These are phyloP conservation scores for Candida easanensis DNA, from an alignment of 805 yeast species.

Conservation along the genomic window DNA sequence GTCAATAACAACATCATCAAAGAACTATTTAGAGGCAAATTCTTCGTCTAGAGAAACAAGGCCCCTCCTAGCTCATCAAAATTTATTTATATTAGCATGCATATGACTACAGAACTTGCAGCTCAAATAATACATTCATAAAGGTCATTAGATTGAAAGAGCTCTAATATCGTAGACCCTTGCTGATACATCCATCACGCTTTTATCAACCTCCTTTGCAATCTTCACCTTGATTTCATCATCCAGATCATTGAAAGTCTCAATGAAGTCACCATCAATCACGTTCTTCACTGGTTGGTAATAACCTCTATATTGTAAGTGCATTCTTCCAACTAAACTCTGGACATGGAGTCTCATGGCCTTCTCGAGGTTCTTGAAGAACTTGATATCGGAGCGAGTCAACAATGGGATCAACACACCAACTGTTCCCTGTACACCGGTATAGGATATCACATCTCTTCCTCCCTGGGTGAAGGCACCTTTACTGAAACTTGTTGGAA, in stretches of 20 bases:
- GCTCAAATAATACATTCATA: neutral
- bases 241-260: slow-evolving; percentile 32
- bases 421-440: slow-evolving; percentile 79
- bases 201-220: slow-evolving; percentile 39
- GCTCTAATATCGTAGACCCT: slow-evolving; percentile 51
- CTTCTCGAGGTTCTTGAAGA: slow-evolving; percentile 54
- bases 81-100: too few species aligned
- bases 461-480: slow-evolving; percentile 61
- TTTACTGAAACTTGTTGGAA: slow-evolving; percentile 57
- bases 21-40: slow-evolving; percentile 53
- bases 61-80: too few species aligned
- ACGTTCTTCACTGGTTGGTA: slow-evolving; percentile 76
- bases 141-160: slow-evolving; percentile 17
- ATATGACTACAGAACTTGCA: too few species aligned
- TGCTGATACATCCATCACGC: slow-evolving; percentile 47
- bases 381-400: slow-evolving; percentile 57
- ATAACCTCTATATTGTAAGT: slow-evolving; percentile 66
- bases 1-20: slow-evolving; percentile 46
- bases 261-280: slow-evolving; percentile 88
- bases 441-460: slow-evolving; percentile 60
- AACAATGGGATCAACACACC: slow-evolving; percentile 71
- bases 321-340: slow-evolving; percentile 57
- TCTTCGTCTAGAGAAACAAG: too few species aligned
- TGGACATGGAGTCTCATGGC: slow-evolving; percentile 32
- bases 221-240: slow-evolving; percentile 20